Evolutionary conservation across 306 rosid genomes (phyloP), one percentile per base, ranked within the genome.

Genomic region (Pyrus communis): DNA sequence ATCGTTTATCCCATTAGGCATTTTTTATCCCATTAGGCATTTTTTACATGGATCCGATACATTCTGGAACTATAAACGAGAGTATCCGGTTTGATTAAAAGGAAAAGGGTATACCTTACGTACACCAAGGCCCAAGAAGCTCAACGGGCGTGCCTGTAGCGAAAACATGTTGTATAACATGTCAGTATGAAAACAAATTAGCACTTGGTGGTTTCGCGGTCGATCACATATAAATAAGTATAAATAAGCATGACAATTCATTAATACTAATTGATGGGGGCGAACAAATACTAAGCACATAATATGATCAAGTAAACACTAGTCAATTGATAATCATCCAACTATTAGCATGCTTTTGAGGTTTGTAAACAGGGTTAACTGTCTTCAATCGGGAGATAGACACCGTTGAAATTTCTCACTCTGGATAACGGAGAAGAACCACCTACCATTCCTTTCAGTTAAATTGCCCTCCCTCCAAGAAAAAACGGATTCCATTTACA

Each of bases 91-190:
- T 78, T 23, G 27, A 60, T 75, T 57, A 11, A 74, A 72, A 61
- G 70, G 62, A 71, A 73, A 65, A 75, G 61, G 71, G 71, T 58
- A 71, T 95, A 95, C 99, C 99, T 78, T 25, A 25, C 27, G 27
- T 25, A 46, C 86, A 82, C 99, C 97, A 69, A 95, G 90, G 77
- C 99, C 99, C 90, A 95, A 79, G 82, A 92, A 55, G 84, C 84
- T 95, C 87, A 95, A 83, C n/a, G 54, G 99, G 97, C 87, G 92
- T 79, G 67, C 99, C 99, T 92, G 89, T 58, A 81, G 67, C 54
- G 78, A 67, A 76, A 13, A 71, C 63, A 78, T 63, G 59, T 49
- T 25, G 25, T 70, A 45, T 66, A 38, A 63, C 21, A 83, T 19
- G 33, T 11, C 54, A 38, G 71, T 49, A 67, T 19, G 15, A 66